A percentile compares a stretch with the other conserved stretches of the same genome.
Conservation (phyloP, 257 asterid genomes). For the Nicotiana tomentosiformis region DNA sequence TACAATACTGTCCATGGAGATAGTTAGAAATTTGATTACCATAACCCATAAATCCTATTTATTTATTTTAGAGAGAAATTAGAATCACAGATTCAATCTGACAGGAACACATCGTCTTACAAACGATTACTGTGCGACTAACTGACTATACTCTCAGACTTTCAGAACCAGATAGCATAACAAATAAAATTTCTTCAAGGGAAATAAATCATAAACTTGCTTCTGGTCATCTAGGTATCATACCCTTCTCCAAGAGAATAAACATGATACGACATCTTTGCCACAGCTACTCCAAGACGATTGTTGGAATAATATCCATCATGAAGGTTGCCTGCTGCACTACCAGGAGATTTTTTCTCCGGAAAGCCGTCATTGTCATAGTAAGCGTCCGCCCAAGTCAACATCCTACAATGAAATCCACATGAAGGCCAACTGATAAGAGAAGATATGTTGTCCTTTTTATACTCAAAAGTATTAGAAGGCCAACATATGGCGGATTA, state of each 20-base stretch:
- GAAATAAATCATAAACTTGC: conserved; percentile 7
- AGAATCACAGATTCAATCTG: neutral
- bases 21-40: neutral
- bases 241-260: conserved; percentile 98
- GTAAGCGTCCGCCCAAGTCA: conserved; percentile 85
- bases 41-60: neutral
- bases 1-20: conserved; percentile 52
- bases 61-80: neutral
- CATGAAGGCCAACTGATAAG: neutral
- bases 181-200: neutral
- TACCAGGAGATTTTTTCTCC: conserved; percentile 32
- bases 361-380: conserved; percentile 40
- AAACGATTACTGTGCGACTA: neutral
- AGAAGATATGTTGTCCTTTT: neutral
- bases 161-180: neutral
- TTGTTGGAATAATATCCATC: conserved; percentile 53
- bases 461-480: neutral
- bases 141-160: neutral
- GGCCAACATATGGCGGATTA: neutral
- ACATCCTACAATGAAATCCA: conserved; percentile 54
- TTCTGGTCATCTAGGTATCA: conserved; percentile 15
- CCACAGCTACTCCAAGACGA: conserved; percentile 77
- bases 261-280: conserved; percentile 84
- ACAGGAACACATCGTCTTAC: neutral
- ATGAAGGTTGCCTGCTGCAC: conserved; percentile 31